Evolutionary conservation across 176 grass and related monocot species (phyloP), one percentile per base, ranked within the genome.

Genomic region (Rhynchospora pubera): DNA sequence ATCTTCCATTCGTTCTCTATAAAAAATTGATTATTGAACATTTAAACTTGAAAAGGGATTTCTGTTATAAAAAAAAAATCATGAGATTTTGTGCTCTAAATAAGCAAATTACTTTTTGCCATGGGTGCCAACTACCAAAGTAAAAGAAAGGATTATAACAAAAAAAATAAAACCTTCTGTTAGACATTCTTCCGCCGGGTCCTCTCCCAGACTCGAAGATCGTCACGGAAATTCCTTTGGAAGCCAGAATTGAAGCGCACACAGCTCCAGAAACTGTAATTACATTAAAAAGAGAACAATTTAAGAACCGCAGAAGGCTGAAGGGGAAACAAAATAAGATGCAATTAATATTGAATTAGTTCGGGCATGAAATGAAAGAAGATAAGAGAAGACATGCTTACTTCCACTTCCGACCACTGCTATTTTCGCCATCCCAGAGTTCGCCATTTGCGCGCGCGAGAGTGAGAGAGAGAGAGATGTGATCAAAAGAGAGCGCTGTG

Each of bases 191-290:
- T 3, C 95, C 92, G 2, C 95, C 95, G 42, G 95, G 70, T 28
- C 90, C 95, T 46, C 95, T 91, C 19, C 92, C 95, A 9, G 92
- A 89, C 56, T 97, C 95, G 78, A 94, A 94, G 24, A 97, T 59
- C 51, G 95, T 93, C 30, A 97, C 95, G 9, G 88, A 89, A 64
- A 89, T 82, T 28, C 95, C 92, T 30, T 84, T 82, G 9, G 88
- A 84, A 18, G 94, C 92, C 28, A 97, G 87, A 22, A 97, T 89
- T 28, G 94, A 97, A 46, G 95, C 90, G 88, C 95, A 94, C n/a
- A 97, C 87, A 57, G 95, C 74, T 55, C 95, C 95, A 30, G 90
- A 76, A 65, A 97, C 95, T 97, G 90, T 59, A 44, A 88, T 69
- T 77, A 23, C 59, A 18, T 24, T 3, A 82, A 43, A 23, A 43